Evolutionary conservation across 2,329 filamentous ascomycete genomes (phyloP).

Genomic region (Pseudogymnoascus sp.): DNA sequence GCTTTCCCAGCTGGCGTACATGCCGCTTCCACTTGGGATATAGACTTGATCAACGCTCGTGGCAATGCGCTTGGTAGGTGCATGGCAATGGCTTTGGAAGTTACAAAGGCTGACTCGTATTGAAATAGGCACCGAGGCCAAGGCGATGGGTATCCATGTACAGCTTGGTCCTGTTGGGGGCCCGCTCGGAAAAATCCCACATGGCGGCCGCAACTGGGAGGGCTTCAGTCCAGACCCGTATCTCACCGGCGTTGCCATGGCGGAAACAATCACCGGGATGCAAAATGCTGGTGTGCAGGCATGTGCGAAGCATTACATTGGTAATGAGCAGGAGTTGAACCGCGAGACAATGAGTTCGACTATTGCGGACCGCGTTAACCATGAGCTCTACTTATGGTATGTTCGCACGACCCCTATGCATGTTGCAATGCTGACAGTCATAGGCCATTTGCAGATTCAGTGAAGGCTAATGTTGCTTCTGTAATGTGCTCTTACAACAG

Average conservation of each 20-base stretch:
- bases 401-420: neutral
- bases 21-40: conserved; percentile 73
- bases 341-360: conserved; percentile 48
- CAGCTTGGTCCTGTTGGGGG: conserved; percentile 70
- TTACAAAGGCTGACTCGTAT: neutral
- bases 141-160: conserved; percentile 64
- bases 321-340: conserved; percentile 62
- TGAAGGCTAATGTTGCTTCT: conserved; percentile 56
- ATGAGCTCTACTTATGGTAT: conserved; percentile 58
- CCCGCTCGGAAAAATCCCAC: conserved; percentile 64
- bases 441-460: conserved; percentile 58
- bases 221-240: conserved; percentile 76
- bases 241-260: conserved; percentile 55
- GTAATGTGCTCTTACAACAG: conserved; percentile 71
- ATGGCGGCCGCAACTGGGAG: conserved; percentile 76
- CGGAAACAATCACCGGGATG: conserved; percentile 53
- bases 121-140: conserved; percentile 60
- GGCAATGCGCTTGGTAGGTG: conserved; percentile 38
- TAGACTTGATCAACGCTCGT: conserved; percentile 62
- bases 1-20: conserved; percentile 77
- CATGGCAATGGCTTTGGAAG: neutral
- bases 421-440: conserved; percentile 18
- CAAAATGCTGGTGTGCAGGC: conserved; percentile 46
- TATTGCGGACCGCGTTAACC: conserved; percentile 57
- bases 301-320: conserved; percentile 54